A percentile compares a stretch with the other conserved stretches of the same genome.
These are phyloP conservation scores for Geotrichum reessii DNA, from an alignment of 1,139 yeast genomes.

Conservation along the genomic window DNA sequence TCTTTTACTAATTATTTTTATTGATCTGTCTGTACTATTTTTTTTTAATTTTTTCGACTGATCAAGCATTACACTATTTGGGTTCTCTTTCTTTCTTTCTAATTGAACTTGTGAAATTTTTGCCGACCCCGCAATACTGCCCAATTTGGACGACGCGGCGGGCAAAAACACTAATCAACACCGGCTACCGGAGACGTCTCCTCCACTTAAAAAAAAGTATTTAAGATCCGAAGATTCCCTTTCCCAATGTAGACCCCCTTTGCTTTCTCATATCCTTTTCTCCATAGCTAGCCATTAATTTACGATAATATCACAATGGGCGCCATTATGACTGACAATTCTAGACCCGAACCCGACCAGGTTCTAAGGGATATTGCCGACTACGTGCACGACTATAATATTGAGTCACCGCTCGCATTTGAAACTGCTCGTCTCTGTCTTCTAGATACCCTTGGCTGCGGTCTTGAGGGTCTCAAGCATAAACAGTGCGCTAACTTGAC, in stretches of 20 bases:
- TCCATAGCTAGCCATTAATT: not conserved
- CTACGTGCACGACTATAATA: slow-evolving; percentile 45
- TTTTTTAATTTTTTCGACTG: too few relatives aligned
- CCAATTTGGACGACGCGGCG: not conserved
- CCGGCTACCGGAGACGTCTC: not conserved
- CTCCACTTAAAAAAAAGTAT: not conserved
- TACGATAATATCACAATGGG: slow-evolving; percentile 1
- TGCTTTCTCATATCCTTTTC: not conserved
- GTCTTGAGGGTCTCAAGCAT: slow-evolving; percentile 54
- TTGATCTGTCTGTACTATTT: too few relatives aligned
- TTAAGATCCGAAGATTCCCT: not conserved
- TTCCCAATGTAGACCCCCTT: not conserved
- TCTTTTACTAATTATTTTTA: too few relatives aligned
- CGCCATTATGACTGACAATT: slow-evolving; percentile 41
- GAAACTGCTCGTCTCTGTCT: slow-evolving; percentile 52
- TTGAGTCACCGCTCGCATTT: slow-evolving; percentile 45
- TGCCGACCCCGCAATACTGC: not conserved
- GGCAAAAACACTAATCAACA: not conserved
- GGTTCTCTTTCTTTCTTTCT: not conserved
- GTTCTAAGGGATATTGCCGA: slow-evolving; percentile 47
- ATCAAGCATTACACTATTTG: not conserved
- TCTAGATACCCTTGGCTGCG: slow-evolving; percentile 54
- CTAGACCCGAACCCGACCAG: slow-evolving; percentile 46
- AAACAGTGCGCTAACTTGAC: slow-evolving; percentile 45
- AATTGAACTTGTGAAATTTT: not conserved